Conservation (phyloP, 352 stramenopile species). For the Phytophthora sp. region DNA sequence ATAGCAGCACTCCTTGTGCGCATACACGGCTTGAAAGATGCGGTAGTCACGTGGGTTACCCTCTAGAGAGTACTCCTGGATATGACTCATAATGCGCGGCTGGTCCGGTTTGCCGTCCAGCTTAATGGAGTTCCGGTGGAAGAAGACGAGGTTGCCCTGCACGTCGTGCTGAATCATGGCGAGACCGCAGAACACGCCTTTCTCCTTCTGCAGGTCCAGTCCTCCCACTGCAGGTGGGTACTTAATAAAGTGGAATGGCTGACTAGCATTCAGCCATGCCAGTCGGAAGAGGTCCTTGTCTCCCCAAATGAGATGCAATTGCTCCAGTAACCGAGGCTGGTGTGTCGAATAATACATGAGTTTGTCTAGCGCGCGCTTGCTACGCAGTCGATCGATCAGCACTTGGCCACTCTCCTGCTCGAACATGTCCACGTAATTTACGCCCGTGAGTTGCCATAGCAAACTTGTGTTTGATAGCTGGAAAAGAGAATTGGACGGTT, state of each 20-base stretch:
- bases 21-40: constrained; percentile 84
- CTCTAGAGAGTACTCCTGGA: constrained; percentile 79
- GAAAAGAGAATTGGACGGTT: constrained; percentile 84
- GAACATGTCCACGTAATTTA: constrained; percentile 82
- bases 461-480: constrained; percentile 75
- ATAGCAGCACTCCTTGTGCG: constrained; percentile 87
- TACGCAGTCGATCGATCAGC: constrained; percentile 81
- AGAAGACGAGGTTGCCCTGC: constrained; percentile 84
- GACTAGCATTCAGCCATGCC: constrained; percentile 78
- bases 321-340: constrained; percentile 68
- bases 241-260: constrained; percentile 81
- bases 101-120: constrained; percentile 72
- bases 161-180: constrained; percentile 90
- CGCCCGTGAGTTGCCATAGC: constrained; percentile 78
- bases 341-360: constrained; percentile 89
- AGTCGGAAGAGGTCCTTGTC: constrained; percentile 89
- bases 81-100: constrained; percentile 80
- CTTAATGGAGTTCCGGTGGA: constrained; percentile 89
- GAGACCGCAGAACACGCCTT: constrained; percentile 82
- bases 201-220: constrained; percentile 67
- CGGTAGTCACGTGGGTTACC: constrained; percentile 76
- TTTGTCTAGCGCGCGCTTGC: constrained; percentile 78
- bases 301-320: constrained; percentile 84
- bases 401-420: constrained; percentile 90
- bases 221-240: constrained; percentile 77